Evolutionary conservation across 2,329 filamentous ascomycete species (phyloP), one percentile per base, ranked within the genome.

Genomic region (Penicillium decumbens): DNA sequence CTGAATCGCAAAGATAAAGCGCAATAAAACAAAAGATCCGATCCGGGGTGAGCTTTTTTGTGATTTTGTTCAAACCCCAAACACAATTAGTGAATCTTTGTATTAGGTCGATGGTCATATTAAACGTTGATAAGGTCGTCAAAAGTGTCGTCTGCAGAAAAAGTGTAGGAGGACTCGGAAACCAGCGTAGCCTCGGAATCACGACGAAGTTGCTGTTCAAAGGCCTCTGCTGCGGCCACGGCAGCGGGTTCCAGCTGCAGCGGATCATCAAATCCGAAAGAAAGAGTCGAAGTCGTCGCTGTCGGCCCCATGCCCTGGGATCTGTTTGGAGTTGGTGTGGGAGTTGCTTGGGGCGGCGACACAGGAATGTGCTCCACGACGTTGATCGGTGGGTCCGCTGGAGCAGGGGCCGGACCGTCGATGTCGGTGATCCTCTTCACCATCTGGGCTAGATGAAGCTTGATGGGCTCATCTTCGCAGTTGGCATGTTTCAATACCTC

Each of bases 401-500:
- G 25, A 4, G 43, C 49, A 3, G 49, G 32, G 3, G 45, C 30
- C 8, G 41, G 45, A 20, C 45, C 48, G 49, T 67, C 64, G 8
- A 48, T 61, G 46, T 64, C 61, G 3, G 67, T 66, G 37, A 69
- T 67, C 41, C 59, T 63, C 48, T 68, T 69, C 10, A 70, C 66
- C 68, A 70, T 70, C 37, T 65, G 66, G 1, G 66, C 66, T 1
- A 70, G 57, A 49, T 70, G 67, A 0, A 66, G 52, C 42, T 68
- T 68, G 44, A 71, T 71, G 1, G 66, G 64, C 32, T 69, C 64
- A 28, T 71, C 68, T 1, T 63, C 65, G 46, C 72, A 74, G 39
- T 67, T 64, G 4, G 63, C 66, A 53, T 73, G 71, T 43, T 65
- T 65, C 32, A 73, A 48, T 3, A 74, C 61, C 54, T 73, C 68